Base-by-base conservation (phyloP, 768 basidiomycete genomes). In the Trametes villosa region DNA sequence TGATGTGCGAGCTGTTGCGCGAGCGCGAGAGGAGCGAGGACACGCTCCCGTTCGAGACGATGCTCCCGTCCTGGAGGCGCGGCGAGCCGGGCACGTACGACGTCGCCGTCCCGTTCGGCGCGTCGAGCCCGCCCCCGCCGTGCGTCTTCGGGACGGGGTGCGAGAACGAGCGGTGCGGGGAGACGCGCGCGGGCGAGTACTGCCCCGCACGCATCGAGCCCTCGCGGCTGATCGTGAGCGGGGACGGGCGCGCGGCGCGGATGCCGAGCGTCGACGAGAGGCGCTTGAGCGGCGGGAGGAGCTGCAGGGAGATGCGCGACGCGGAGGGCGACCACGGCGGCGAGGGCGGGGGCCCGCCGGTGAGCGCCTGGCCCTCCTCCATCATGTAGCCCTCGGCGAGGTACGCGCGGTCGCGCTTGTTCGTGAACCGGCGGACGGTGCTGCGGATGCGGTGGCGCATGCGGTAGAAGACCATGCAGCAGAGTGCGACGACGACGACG, bases 1-100 rank as follows among this genome's bases (percentile, higher is more conserved):
- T 90, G 70, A 86, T 80, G 71, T 86, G 83, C 4, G 88, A 90
- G 9, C 80, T 78, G 63, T 89, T 91, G 65, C 86, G 78, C 65
- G 89, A 91, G 17, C 89, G 83, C 27, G 83, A 80, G 53, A 83
- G 76, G 49, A 83, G 71, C 24, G 76, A 76, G 59, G 78, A 72
- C 13, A 72, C 58, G 46, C 73, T 76, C 68, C 70, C 68, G 47
- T 75, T 69, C n/a, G 69, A 66, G 31, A 67, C 65, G 13, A 68
- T 57, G 60, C 57, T 67, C 36, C 63, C 69, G 52, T 64, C 67
- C 48, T 63, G 52, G n/a, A 67, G 65, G 24, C 68, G 70, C 8
- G 71, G 72, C 11, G 70, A 70, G 34, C 68, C 67, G 20, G 70
- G 70, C 34, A 60, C 65, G 42, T 53, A 66, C 40, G 66, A 49